These are phyloP conservation scores for Leavenworthia alabamica DNA, from an alignment of 345 rosid species.

Conservation along the genomic window DNA sequence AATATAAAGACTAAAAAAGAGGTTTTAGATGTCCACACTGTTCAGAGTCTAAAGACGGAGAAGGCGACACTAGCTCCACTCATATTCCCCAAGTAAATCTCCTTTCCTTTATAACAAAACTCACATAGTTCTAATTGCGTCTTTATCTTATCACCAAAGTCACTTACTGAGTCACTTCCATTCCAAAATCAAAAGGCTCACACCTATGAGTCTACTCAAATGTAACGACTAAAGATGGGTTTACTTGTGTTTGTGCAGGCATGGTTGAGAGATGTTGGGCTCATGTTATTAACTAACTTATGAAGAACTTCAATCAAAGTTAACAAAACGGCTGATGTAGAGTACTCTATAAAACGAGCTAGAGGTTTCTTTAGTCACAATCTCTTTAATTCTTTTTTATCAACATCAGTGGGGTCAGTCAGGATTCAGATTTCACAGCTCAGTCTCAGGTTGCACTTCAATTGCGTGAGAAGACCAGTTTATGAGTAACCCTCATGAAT, in stretches of 20 bases:
- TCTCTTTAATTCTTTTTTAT: background rate
- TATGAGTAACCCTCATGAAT: constrained; percentile 1
- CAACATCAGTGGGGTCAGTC: constrained; percentile 33
- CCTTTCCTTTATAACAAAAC: constrained; percentile 8
- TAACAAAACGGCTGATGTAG: constrained; percentile 29
- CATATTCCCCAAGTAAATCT: constrained; percentile 65
- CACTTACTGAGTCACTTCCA: constrained; percentile 4
- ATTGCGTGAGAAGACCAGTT: constrained; percentile 45
- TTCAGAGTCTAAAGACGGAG: constrained; percentile 84
- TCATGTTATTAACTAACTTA: constrained; percentile 55
- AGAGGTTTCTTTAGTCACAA: background rate
- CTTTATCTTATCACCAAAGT: constrained; percentile 1
- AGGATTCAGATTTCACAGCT: constrained; percentile 36
- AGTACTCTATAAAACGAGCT: constrained; percentile 47
- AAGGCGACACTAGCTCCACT: constrained; percentile 87
- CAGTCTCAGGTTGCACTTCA: constrained; percentile 44
- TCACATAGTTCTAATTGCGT: background rate
- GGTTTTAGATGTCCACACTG: constrained; percentile 46
- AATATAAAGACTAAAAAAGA: constrained; percentile 36
- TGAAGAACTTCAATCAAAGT: constrained; percentile 42
- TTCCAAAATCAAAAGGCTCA: background rate
- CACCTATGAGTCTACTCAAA: background rate
- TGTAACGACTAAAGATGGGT: constrained; percentile 4
- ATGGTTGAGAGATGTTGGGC: constrained; percentile 64
- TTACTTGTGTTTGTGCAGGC: constrained; percentile 44